A percentile compares a stretch with the other conserved stretches of the same genome.
These are phyloP conservation scores for Skeletonema costatum DNA, from an alignment of 108 stramenopile genomes.

Conservation along the genomic window DNA sequence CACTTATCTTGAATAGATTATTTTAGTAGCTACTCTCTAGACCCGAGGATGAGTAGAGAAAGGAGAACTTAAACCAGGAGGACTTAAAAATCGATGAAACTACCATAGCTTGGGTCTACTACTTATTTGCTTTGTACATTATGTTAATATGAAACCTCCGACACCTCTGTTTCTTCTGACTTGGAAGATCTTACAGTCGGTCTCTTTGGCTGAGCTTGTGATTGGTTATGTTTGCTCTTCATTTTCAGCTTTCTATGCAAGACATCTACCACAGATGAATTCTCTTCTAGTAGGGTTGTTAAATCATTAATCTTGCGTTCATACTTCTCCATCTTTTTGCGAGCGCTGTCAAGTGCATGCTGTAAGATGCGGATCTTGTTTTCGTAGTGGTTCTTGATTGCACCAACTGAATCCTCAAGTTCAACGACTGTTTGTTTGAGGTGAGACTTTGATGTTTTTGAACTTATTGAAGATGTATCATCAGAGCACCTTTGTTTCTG, in stretches of 20 bases:
- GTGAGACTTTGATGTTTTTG: slow-evolving; percentile 9
- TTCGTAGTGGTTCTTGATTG: slow-evolving; percentile 41
- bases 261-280: slow-evolving; percentile 22
- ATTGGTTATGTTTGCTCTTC: slow-evolving; percentile 10
- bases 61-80: no score
- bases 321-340: slow-evolving; percentile 35
- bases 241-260: slow-evolving; percentile 33
- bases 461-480: slow-evolving; percentile 22
- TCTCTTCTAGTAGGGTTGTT: slow-evolving; percentile 34
- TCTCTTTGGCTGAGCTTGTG: background rate
- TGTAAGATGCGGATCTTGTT: slow-evolving; percentile 24
- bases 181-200: no score
- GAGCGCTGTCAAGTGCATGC: slow-evolving; percentile 28
- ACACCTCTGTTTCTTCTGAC: no score
- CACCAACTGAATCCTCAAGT: slow-evolving; percentile 30
- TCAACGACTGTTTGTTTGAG: slow-evolving; percentile 39
- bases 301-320: slow-evolving; percentile 42
- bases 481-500: slow-evolving; percentile 9
- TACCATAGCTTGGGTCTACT: no score
- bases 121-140: no score
- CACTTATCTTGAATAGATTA: no score
- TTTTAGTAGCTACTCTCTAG: no score
- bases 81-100: no score
- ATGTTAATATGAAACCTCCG: no score
- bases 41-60: no score